phyloP scores from a whole-genome alignment of 441 rosid species.

The Biscutella laevigata region DNA sequence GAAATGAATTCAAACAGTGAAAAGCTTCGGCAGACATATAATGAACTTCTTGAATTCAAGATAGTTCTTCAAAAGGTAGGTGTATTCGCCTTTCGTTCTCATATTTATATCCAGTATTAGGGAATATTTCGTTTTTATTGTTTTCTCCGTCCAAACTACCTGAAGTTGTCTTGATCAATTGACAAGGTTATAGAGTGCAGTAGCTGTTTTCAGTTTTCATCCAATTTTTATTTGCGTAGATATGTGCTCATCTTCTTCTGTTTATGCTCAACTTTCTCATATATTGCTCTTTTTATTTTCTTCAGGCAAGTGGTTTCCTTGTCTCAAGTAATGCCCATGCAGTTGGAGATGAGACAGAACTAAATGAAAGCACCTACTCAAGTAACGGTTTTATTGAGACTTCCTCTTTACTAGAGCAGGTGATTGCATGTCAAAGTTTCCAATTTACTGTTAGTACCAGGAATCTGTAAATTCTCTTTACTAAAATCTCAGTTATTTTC shows the following conservation, averaged over 20 bases:
- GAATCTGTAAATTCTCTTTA: constrained; percentile 14
- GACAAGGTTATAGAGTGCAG: not conserved
- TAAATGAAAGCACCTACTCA: constrained; percentile 62
- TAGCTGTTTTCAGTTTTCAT: constrained; percentile 7
- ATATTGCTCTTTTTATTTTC: constrained; percentile 14
- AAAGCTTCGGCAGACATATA: constrained; percentile 79
- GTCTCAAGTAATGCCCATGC: constrained; percentile 59
- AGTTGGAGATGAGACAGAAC: constrained; percentile 61
- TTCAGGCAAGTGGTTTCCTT: constrained; percentile 82
- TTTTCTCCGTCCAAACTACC: not conserved
- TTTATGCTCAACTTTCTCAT: not conserved
- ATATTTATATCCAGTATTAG: not conserved
- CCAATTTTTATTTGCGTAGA: not conserved
- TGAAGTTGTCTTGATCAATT: not conserved
- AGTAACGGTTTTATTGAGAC: constrained; percentile 42
- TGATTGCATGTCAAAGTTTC: constrained; percentile 27
- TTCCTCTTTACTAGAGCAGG: constrained; percentile 80
- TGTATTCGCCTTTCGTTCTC: constrained; percentile 14
- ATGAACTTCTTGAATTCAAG: constrained; percentile 95
- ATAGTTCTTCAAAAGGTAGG: constrained; percentile 85
- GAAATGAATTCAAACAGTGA: constrained; percentile 93
- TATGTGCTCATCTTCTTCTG: constrained; percentile 1
- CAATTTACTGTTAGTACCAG: constrained; percentile 15
- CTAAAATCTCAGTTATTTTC: constrained; percentile 22
- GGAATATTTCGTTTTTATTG: not conserved